phyloP scores from a whole-genome alignment of 306 rosid species.

The Cotoneaster glaucophyllus region DNA sequence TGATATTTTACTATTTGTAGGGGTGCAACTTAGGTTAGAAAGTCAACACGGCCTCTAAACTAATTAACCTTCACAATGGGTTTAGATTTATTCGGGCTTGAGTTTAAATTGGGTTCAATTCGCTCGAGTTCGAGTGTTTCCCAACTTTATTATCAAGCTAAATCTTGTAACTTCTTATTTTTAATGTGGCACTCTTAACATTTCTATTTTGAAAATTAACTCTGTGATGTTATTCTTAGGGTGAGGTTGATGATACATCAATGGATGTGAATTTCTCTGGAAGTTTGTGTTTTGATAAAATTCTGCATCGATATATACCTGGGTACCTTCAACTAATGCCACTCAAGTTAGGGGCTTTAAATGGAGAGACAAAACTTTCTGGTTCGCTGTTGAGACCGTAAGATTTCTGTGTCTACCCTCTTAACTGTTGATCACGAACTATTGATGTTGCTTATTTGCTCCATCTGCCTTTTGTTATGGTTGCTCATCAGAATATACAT shows the following conservation, averaged over 20 bases:
- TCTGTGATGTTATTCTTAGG: conserved; percentile 42
- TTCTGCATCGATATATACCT: conserved; percentile 66
- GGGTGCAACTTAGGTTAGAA: too few species aligned
- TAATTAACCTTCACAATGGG: too few species aligned
- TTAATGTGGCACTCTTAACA: not conserved
- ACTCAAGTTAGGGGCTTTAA: conserved; percentile 61
- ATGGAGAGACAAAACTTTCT: conserved; percentile 75
- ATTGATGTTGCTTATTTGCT: conserved; percentile 5
- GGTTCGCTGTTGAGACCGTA: conserved; percentile 87
- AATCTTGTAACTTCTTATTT: too few species aligned
- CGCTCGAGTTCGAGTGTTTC: too few species aligned
- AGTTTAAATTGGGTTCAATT: too few species aligned
- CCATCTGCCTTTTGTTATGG: conserved; percentile 12
- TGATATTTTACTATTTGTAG: too few species aligned
- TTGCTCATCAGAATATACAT: not conserved
- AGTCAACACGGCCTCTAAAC: too few species aligned
- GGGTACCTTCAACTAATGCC: conserved; percentile 55
- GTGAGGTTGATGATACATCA: conserved; percentile 78
- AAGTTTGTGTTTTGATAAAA: conserved; percentile 65
- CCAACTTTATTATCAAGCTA: too few species aligned
- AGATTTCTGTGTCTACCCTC: conserved; percentile 24
- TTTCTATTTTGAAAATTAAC: conserved; percentile 1
- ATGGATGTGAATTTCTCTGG: conserved; percentile 88
- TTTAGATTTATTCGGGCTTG: too few species aligned
- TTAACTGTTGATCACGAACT: conserved; percentile 7